phyloP scores from a whole-genome alignment of 257 asterid genomes.

The Solanum rostratum region DNA sequence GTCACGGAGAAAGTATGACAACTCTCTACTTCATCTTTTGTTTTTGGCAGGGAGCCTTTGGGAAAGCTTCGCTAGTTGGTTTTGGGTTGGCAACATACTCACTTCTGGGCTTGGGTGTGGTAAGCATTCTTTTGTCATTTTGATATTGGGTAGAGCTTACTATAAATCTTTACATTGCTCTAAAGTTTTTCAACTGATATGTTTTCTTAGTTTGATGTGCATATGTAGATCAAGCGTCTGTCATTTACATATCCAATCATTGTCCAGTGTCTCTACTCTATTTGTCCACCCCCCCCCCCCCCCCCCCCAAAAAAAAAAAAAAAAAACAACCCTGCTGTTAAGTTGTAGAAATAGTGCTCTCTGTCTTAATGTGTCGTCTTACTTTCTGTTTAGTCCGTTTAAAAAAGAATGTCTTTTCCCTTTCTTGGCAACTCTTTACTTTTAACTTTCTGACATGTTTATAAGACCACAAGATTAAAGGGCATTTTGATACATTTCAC shows the following conservation, averaged over 20 bases:
- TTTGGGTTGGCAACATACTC: conserved; percentile 62
- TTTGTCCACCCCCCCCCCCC: background rate
- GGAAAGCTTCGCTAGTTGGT: conserved; percentile 48
- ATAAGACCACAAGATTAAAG: background rate
- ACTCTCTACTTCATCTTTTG: background rate
- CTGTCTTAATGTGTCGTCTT: background rate
- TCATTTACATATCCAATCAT: background rate
- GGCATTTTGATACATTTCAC: background rate
- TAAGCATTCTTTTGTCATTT: conserved; percentile 12
- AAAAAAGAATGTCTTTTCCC: background rate
- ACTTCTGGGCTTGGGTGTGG: conserved; percentile 69
- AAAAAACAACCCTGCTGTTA: no score
- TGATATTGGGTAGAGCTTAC: background rate
- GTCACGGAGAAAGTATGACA: background rate
- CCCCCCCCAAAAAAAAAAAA: no score
- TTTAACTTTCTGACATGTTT: background rate
- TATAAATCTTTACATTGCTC: background rate
- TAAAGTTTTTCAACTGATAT: background rate
- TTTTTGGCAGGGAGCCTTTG: conserved; percentile 56
- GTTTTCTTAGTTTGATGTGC: background rate
- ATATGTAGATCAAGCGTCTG: background rate
- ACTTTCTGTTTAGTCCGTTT: background rate
- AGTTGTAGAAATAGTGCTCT: background rate
- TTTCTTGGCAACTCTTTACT: background rate
- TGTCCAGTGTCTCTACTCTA: background rate